phyloP scores from a whole-genome alignment of 1,139 yeast genomes.

The Geotrichum aggregatum region DNA sequence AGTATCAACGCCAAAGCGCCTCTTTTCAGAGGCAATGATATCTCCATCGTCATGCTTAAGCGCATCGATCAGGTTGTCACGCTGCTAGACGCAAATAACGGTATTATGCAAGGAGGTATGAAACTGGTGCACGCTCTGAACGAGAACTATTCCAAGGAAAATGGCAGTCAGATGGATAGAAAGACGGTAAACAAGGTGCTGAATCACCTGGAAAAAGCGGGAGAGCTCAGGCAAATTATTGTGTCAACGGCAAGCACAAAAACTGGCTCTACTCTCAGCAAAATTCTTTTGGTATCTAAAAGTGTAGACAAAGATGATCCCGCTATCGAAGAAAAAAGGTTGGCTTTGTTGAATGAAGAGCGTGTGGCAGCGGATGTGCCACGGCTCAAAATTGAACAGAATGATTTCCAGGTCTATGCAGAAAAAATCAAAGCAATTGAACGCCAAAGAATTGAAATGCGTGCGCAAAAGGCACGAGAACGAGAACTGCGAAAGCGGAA shows the following conservation, averaged over 20 bases:
- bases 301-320: slow-evolving; percentile 25
- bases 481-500: slow-evolving; percentile 1
- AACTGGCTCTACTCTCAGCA: slow-evolving; percentile 23
- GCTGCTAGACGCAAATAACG: slow-evolving; percentile 35
- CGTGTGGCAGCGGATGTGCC: background rate
- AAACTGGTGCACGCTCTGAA: slow-evolving; percentile 29
- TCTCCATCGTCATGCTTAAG: slow-evolving; percentile 25
- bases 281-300: slow-evolving; percentile 26
- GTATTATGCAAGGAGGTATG: slow-evolving; percentile 36
- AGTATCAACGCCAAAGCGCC: too few relatives aligned
- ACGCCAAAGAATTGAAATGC: slow-evolving; percentile 1
- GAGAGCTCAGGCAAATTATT: slow-evolving; percentile 27
- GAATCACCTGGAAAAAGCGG: slow-evolving; percentile 28
- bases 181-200: slow-evolving; percentile 35
- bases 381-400: slow-evolving; percentile 8
- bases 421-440: slow-evolving; percentile 11
- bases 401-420: slow-evolving; percentile 16
- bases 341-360: slow-evolving; percentile 10
- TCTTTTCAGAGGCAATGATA: background rate
- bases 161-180: slow-evolving; percentile 35
- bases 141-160: slow-evolving; percentile 24
- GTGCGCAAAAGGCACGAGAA: background rate
- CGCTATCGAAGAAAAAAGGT: slow-evolving; percentile 10
- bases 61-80: slow-evolving; percentile 35
- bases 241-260: slow-evolving; percentile 24